A percentile compares a stretch with the other conserved stretches of the same genome.
Evolutionary conservation across 768 basidiomycete genomes (phyloP).

Genomic region (Boletus sp.): DNA sequence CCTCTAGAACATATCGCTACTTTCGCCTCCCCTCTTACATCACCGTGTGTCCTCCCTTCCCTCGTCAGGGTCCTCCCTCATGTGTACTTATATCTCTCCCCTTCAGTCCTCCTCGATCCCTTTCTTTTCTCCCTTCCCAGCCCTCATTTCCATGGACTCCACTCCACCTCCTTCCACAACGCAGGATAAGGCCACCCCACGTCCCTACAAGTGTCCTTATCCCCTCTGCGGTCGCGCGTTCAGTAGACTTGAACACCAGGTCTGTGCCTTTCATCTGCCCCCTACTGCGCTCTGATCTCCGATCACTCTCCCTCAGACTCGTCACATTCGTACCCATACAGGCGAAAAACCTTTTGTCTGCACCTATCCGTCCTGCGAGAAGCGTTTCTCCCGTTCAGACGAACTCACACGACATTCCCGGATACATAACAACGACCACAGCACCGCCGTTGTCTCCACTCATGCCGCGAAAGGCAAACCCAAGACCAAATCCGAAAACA

Average conservation of each 20-base stretch:
- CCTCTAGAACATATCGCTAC: conserved; percentile 19
- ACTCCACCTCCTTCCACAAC: conserved; percentile 3
- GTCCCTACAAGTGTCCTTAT: conserved; percentile 97
- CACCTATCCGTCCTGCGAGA: conserved; percentile 92
- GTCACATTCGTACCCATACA: conserved; percentile 97
- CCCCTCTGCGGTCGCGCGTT: conserved; percentile 91
- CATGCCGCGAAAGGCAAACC: conserved; percentile 25
- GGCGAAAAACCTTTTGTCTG: conserved; percentile 97
- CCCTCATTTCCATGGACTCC: conserved; percentile 24
- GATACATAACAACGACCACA: conserved; percentile 75
- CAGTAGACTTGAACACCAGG: conserved; percentile 95
- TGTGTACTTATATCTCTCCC: conserved; percentile 31
- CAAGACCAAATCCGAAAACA: conserved; percentile 30
- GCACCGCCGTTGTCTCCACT: conserved; percentile 13
- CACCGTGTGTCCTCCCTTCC: conserved; percentile 19
- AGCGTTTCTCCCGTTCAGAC: conserved; percentile 97
- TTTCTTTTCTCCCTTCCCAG: conserved; percentile 11
- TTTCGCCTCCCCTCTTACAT: conserved; percentile 13
- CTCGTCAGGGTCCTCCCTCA: conserved; percentile 15
- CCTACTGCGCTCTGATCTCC: conserved; percentile 15
- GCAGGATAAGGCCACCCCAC: conserved; percentile 43
- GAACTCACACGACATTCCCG: conserved; percentile 95
- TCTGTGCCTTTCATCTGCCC: conserved; percentile 32
- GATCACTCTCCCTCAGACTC: conserved; percentile 56
- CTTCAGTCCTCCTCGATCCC: conserved; percentile 15